Conservation (phyloP, 257 asterid genomes). For the Solanum piurae region DNA sequence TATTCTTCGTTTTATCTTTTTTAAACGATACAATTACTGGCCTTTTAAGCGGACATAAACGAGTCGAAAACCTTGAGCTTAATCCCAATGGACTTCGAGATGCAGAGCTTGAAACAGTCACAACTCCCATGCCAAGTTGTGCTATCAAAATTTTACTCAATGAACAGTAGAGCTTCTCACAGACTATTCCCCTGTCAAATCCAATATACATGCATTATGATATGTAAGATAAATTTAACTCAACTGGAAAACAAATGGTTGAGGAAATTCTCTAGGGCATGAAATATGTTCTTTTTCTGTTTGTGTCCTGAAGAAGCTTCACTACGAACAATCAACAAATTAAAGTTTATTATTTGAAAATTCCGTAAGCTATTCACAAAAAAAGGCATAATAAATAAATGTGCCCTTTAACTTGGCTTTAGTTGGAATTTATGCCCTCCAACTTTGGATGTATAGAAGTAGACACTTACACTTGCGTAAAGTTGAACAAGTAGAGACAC, state of each 20-base stretch:
- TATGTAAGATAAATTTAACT: background rate
- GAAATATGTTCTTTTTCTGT: background rate
- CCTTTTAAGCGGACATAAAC: conserved; percentile 35
- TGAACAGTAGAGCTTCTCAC: background rate
- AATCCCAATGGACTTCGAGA: conserved; percentile 28
- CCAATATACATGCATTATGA: background rate
- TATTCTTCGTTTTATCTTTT: conserved; percentile 38
- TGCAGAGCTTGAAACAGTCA: conserved; percentile 42
- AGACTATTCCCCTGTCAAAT: background rate
- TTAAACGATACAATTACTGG: conserved; percentile 45
- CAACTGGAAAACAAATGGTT: background rate
- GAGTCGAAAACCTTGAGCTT: conserved; percentile 21
- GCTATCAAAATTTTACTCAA: background rate
- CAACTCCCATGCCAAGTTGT: conserved; percentile 37
- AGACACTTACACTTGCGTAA: background rate
- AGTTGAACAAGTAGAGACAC: background rate
- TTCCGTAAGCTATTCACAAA: background rate
- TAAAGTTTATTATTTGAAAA: background rate
- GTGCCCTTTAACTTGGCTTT: background rate
- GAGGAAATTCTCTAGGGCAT: background rate
- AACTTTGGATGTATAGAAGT: too few species aligned
- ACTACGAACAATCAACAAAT: background rate
- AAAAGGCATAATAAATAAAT: too few species aligned
- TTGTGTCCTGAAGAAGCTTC: background rate
- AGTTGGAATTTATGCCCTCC: background rate